Conservation (phyloP, 2,329 filamentous ascomycete species). For the Xylariomycetidae sp. region DNA sequence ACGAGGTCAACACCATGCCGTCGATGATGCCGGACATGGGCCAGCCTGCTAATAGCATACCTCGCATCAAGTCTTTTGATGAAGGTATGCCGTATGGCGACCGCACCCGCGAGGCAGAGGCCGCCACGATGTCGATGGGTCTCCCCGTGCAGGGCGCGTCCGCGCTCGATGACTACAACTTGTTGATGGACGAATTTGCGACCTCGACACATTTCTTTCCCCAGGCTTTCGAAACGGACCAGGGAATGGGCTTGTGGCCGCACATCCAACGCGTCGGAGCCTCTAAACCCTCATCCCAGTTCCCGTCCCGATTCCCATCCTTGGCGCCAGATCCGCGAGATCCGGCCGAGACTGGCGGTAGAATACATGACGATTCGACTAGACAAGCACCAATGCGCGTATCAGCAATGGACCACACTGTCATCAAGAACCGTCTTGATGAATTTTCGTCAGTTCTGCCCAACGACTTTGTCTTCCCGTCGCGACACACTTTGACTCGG, state of each 20-base stretch:
- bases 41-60: conserved; percentile 34
- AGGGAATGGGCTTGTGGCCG: conserved; percentile 46
- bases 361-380: conserved; percentile 35
- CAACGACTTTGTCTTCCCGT: conserved; percentile 60
- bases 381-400: conserved; percentile 39
- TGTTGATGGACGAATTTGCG: conserved; percentile 53
- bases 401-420: conserved; percentile 46
- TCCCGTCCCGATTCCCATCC: conserved; percentile 49
- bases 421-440: conserved; percentile 52
- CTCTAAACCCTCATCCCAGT: conserved; percentile 45
- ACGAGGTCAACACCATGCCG: conserved; percentile 47
- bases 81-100: conserved; percentile 44
- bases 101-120: conserved; percentile 39
- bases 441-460: conserved; percentile 57
- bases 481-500: conserved; percentile 60
- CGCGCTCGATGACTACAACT: conserved; percentile 50
- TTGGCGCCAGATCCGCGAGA: conserved; percentile 48
- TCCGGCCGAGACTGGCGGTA: conserved; percentile 28
- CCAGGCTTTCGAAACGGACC: conserved; percentile 47
- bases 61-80: conserved; percentile 43
- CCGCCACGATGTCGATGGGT: conserved; percentile 34
- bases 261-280: conserved; percentile 33
- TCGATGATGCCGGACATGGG: conserved; percentile 41
- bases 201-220: conserved; percentile 50
- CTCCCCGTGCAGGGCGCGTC: conserved; percentile 34